Conservation (phyloP, 306 rosid species). For the Oxytropis ochrocephala region DNA sequence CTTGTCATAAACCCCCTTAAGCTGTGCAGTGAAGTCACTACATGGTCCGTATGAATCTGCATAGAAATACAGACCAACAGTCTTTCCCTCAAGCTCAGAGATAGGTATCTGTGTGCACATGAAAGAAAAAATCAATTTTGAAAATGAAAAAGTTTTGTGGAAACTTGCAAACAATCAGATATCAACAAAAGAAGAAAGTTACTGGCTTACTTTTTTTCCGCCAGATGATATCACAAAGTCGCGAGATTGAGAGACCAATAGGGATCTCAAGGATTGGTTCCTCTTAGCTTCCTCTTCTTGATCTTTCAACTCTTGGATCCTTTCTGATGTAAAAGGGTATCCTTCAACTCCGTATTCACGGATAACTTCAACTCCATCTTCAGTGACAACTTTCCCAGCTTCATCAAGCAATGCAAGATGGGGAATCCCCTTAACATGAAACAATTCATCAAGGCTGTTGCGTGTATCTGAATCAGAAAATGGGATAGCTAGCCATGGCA, state of each 20-base stretch:
- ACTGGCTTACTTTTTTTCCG: conserved; percentile 38
- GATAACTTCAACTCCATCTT: conserved; percentile 32
- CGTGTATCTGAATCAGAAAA: conserved; percentile 52
- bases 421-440: conserved; percentile 55
- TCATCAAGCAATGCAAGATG: conserved; percentile 48
- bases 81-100: conserved; percentile 69
- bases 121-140: conserved; percentile 13
- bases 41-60: conserved; percentile 11
- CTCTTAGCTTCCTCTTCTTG: conserved; percentile 43
- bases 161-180: neutral
- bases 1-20: conserved; percentile 48
- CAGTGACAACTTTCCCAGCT: conserved; percentile 42
- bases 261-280: conserved; percentile 44
- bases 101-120: conserved; percentile 38
- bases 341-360: conserved; percentile 47
- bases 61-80: conserved; percentile 55
- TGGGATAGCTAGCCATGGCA: conserved; percentile 82
- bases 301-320: conserved; percentile 41
- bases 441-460: conserved; percentile 34
- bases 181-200: neutral
- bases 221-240: conserved; percentile 51
- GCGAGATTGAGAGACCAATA: conserved; percentile 45
- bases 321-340: conserved; percentile 51
- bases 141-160: neutral
- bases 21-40: conserved; percentile 35